These are phyloP conservation scores for Fusarium subglutinans DNA, from an alignment of 2,329 filamentous ascomycete species.

Conservation along the genomic window DNA sequence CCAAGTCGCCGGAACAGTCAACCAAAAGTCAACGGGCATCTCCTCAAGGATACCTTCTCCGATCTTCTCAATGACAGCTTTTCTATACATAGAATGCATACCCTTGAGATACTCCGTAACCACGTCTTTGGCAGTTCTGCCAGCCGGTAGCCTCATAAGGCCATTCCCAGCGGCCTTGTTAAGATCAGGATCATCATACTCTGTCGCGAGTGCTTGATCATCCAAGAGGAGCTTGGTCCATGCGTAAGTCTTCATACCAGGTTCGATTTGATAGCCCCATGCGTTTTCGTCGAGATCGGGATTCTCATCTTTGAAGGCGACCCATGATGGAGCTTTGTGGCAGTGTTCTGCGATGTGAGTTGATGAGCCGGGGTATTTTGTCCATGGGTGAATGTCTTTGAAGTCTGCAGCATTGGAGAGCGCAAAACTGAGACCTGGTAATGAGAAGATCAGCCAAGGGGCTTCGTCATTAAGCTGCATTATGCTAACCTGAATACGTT, in stretches of 20 bases:
- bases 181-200: background rate
- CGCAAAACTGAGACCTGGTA: background rate
- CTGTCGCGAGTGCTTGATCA: background rate
- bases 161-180: background rate
- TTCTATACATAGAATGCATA: background rate
- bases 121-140: background rate
- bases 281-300: background rate
- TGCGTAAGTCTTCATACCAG: background rate
- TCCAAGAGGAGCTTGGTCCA: background rate
- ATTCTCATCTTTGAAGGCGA: background rate
- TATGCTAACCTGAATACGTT: background rate
- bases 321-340: background rate
- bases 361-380: background rate
- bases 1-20: background rate
- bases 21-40: background rate
- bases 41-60: background rate
- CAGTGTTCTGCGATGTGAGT: background rate
- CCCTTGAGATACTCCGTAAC: background rate
- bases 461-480: fast-evolving
- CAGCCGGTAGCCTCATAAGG: background rate
- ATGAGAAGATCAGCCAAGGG: too few relatives aligned
- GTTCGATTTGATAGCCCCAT: background rate
- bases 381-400: background rate
- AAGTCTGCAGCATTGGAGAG: background rate
- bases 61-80: background rate